phyloP scores from a whole-genome alignment of 176 grass and related monocot genomes.

The Canna indica region DNA sequence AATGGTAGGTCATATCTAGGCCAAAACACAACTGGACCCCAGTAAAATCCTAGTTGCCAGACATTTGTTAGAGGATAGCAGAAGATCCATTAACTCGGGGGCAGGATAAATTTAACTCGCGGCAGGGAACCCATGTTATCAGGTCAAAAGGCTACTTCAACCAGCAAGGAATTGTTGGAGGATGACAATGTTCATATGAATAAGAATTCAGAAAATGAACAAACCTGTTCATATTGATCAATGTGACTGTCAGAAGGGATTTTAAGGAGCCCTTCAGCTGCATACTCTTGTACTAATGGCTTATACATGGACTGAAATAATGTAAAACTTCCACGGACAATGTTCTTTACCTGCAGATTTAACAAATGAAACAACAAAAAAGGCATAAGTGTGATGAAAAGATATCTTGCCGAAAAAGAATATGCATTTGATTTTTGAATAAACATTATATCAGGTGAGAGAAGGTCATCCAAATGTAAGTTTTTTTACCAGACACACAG shows the following conservation, averaged over 20 bases:
- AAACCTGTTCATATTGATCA: slow-evolving; percentile 53
- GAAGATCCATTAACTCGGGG: too few relatives aligned
- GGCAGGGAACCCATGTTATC: too few relatives aligned
- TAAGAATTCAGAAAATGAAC: slow-evolving; percentile 13
- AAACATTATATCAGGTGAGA: background rate
- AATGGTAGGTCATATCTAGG: too few relatives aligned
- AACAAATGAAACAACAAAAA: background rate
- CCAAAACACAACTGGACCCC: too few relatives aligned
- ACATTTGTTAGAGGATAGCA: too few relatives aligned
- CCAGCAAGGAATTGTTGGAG: background rate
- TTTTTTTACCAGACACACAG: background rate
- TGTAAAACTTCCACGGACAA: slow-evolving; percentile 69
- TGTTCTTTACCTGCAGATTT: slow-evolving; percentile 65
- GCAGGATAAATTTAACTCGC: too few relatives aligned
- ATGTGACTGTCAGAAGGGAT: slow-evolving; percentile 29
- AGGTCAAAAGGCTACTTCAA: background rate
- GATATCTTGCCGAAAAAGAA: background rate
- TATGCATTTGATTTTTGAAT: background rate
- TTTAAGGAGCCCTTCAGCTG: slow-evolving; percentile 49
- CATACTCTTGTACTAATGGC: slow-evolving; percentile 52
- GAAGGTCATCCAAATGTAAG: background rate
- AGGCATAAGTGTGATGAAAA: background rate
- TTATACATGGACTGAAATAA: slow-evolving; percentile 71
- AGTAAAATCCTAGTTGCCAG: too few relatives aligned
- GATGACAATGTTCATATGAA: background rate